phyloP scores from a whole-genome alignment of 2,329 filamentous ascomycete genomes.

The Grosmannia huntii region DNA sequence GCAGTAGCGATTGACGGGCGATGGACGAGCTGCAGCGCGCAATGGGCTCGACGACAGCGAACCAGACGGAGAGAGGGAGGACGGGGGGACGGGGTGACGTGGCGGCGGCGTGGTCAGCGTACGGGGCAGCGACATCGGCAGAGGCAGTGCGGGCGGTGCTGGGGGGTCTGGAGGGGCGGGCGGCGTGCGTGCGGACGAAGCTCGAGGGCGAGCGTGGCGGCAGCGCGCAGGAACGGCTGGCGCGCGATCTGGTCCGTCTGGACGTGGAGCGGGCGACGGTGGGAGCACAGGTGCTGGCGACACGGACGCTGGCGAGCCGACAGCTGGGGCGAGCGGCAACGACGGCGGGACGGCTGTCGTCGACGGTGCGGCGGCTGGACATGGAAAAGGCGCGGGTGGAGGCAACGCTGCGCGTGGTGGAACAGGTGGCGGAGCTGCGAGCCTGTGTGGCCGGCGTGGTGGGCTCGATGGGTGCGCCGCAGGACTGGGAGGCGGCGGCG shows the following conservation, averaged over 20 bases:
- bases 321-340: conserved; percentile 81
- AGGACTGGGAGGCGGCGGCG: conserved; percentile 97
- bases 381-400: conserved; percentile 85
- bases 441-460: conserved; percentile 89
- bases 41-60: neutral
- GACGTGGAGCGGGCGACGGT: conserved; percentile 83
- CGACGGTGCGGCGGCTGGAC: conserved; percentile 77
- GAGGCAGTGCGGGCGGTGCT: neutral
- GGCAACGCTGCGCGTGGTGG: conserved; percentile 79
- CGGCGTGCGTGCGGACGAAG: neutral
- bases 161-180: neutral
- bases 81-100: too few relatives aligned
- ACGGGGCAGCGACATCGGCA: neutral
- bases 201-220: neutral
- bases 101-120: neutral
- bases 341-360: conserved; percentile 75
- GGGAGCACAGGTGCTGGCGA: conserved; percentile 73
- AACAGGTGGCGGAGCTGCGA: conserved; percentile 94
- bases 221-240: conserved; percentile 52
- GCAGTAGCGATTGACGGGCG: too few relatives aligned
- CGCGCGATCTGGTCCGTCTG: conserved; percentile 73
- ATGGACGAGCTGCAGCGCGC: too few relatives aligned
- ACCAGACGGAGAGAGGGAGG: neutral
- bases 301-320: conserved; percentile 71
- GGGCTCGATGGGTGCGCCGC: conserved; percentile 91